A percentile compares a stretch with the other conserved stretches of the same genome.
Conservation (phyloP, 768 basidiomycete genomes). For the Cubamyces lactineus region DNA sequence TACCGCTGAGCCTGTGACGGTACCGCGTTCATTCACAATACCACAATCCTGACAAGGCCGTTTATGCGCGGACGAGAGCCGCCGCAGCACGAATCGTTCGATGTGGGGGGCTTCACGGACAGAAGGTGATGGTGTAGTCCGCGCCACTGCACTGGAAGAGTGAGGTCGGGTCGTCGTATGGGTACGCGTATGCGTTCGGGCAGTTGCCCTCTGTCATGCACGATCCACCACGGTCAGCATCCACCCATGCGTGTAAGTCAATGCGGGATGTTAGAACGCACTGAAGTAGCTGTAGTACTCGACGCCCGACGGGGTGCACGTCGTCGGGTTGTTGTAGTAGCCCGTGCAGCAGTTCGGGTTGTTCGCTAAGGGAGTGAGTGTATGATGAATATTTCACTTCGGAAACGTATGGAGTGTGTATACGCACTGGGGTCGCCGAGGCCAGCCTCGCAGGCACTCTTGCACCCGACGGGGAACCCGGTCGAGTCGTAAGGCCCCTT, state of each 20-base stretch:
- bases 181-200: conserved; percentile 53
- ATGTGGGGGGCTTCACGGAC: conserved; percentile 34
- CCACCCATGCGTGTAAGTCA: not conserved
- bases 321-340: conserved; percentile 49
- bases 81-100: not conserved
- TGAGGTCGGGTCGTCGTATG: conserved; percentile 54
- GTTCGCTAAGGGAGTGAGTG: conserved; percentile 45
- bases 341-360: conserved; percentile 71
- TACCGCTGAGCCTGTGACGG: too few species aligned
- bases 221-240: not conserved
- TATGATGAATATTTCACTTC: too few species aligned
- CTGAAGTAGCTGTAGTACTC: conserved; percentile 51
- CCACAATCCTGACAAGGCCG: not conserved
- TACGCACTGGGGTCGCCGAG: conserved; percentile 39
- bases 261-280: conserved; percentile 27
- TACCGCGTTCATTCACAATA: too few species aligned
- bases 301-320: conserved; percentile 56
- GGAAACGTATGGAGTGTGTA: not conserved
- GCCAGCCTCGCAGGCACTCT: conserved; percentile 46
- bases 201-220: conserved; percentile 41
- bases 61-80: not conserved
- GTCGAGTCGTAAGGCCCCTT: conserved; percentile 41
- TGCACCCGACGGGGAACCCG: conserved; percentile 47
- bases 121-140: conserved; percentile 52
- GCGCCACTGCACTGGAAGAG: conserved; percentile 48